These are phyloP conservation scores for Hypoxylon trugodes DNA, from an alignment of 495 filamentous ascomycete genomes.

Conservation along the genomic window DNA sequence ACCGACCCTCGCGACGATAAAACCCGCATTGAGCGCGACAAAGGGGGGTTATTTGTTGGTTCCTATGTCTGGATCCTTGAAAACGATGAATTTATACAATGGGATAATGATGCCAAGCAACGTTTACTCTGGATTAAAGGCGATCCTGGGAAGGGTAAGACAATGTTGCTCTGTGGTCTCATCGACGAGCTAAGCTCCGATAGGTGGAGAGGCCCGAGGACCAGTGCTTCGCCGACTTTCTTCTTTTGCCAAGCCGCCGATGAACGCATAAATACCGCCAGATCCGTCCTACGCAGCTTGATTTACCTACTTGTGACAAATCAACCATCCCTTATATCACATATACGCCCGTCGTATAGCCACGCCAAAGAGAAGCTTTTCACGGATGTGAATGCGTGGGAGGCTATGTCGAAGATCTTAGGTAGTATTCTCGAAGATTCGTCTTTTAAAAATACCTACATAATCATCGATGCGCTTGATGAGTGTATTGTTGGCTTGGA, in stretches of 20 bases:
- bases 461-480: background rate
- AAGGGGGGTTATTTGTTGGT: background rate
- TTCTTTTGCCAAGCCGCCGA: background rate
- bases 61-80: background rate
- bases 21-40: background rate
- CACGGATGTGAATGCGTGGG: background rate
- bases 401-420: background rate
- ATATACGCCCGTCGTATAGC: background rate
- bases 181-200: background rate
- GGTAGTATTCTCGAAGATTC: background rate
- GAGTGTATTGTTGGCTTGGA: background rate
- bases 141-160: conserved; percentile 60
- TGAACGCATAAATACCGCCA: background rate
- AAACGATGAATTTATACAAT: background rate
- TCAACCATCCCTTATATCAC: background rate
- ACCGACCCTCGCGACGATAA: background rate
- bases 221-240: background rate
- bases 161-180: conserved; percentile 58
- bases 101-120: background rate
- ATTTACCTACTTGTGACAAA: background rate
- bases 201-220: background rate
- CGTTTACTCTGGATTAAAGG: conserved; percentile 59
- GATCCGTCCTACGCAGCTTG: background rate
- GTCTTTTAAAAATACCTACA: too few species aligned
- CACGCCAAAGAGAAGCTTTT: background rate